phyloP scores from a whole-genome alignment of 345 rosid genomes.

The Conringia planisiliqua region DNA sequence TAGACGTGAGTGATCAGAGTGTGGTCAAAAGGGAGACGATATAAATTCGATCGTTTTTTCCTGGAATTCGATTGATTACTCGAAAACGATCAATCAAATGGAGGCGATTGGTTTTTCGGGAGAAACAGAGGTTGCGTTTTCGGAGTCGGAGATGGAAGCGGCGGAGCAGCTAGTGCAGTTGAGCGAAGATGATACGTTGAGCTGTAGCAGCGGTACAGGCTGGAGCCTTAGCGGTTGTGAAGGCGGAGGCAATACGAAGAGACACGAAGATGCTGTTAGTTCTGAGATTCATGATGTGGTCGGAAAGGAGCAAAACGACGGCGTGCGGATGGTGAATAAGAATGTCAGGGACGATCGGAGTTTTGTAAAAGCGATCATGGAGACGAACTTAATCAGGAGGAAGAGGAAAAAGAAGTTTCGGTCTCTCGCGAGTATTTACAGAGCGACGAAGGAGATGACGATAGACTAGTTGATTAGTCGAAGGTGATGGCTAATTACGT shows the following conservation, averaged over 20 bases:
- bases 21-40: not conserved
- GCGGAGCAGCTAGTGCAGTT: slow-evolving; percentile 29
- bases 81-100: not conserved
- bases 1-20: slow-evolving; percentile 5
- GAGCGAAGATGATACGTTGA: slow-evolving; percentile 27
- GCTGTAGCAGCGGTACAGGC: slow-evolving; percentile 26
- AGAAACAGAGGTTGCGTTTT: slow-evolving; percentile 10
- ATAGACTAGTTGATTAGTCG: slow-evolving; percentile 4
- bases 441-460: slow-evolving; percentile 19
- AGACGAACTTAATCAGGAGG: not conserved
- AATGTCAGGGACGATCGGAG: not conserved
- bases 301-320: slow-evolving; percentile 3
- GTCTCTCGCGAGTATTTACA: slow-evolving; percentile 25
- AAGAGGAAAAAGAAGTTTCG: slow-evolving; percentile 21
- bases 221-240: slow-evolving; percentile 6
- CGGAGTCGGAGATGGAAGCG: slow-evolving; percentile 27
- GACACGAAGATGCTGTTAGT: slow-evolving; percentile 18
- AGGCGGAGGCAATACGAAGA: not conserved
- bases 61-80: not conserved
- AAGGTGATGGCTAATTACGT: not conserved
- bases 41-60: not conserved
- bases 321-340: not conserved
- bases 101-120: not conserved
- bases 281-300: not conserved
- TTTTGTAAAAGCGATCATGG: not conserved